These are phyloP conservation scores for Chloris gayana DNA, from an alignment of 176 grass and related monocot species.

Conservation along the genomic window DNA sequence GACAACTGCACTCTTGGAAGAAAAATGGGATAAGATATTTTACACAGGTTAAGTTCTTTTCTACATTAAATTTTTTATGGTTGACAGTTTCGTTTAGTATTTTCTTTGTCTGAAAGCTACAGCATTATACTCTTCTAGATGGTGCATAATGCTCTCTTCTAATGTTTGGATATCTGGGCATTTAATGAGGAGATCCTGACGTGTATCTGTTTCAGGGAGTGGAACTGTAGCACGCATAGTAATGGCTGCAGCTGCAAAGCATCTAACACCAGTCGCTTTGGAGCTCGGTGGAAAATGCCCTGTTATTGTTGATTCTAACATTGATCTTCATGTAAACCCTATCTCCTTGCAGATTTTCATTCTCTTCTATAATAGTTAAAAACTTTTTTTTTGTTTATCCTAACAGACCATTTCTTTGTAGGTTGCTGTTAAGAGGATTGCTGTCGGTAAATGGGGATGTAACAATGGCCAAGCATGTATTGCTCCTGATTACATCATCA, in stretches of 20 bases:
- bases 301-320: conserved; percentile 74
- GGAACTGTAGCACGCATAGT: conserved; percentile 74
- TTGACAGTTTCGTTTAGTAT: conserved; percentile 1
- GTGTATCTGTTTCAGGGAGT: conserved; percentile 49
- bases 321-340: conserved; percentile 74
- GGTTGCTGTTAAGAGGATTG: conserved; percentile 74
- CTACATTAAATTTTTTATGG: background rate
- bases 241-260: conserved; percentile 78
- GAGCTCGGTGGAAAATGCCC: conserved; percentile 98
- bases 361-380: background rate
- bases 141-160: background rate
- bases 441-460: conserved; percentile 93
- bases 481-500: conserved; percentile 94
- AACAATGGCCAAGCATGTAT: conserved; percentile 97
- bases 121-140: conserved; percentile 18
- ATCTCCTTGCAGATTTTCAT: conserved; percentile 2
- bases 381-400: background rate
- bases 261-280: conserved; percentile 82
- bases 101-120: background rate
- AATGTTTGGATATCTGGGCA: background rate
- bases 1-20: conserved; percentile 71
- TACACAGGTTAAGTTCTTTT: conserved; percentile 74
- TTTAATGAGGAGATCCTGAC: background rate
- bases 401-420: conserved; percentile 36
- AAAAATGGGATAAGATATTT: conserved; percentile 97